phyloP scores from a whole-genome alignment of 2,329 filamentous ascomycete genomes.

The Metarhizium anisopliae region DNA sequence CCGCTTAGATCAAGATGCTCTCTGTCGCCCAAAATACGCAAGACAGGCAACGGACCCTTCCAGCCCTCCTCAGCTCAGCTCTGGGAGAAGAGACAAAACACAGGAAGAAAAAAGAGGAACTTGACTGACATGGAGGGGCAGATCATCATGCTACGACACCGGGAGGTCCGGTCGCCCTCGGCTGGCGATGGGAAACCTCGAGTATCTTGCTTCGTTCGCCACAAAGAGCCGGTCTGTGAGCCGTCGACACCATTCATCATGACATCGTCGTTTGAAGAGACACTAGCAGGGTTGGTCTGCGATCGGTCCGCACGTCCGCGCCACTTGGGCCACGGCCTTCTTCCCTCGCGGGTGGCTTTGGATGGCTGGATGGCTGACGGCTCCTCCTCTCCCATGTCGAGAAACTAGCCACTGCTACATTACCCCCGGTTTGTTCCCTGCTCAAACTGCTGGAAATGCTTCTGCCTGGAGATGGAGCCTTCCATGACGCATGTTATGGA shows the following conservation, averaged over 20 bases:
- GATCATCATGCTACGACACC: background rate
- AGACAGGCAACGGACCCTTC: no score
- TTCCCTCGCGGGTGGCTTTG: no score
- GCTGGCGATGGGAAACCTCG: background rate
- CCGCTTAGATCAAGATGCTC: no score
- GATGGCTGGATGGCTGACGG: background rate
- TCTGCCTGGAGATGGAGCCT: no score
- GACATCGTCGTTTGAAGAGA: background rate
- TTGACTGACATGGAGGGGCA: background rate
- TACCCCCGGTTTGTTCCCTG: no score
- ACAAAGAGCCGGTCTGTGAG: background rate
- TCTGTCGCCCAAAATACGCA: no score
- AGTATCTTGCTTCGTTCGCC: background rate
- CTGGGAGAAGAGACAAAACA: no score
- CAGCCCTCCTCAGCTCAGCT: no score
- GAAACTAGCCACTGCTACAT: no score
- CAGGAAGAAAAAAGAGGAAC: no score
- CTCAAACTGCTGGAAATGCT: no score
- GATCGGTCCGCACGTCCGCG: constrained; percentile 1
- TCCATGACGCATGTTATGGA: no score
- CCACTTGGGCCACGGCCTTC: background rate
- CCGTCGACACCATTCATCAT: background rate
- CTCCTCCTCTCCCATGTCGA: background rate
- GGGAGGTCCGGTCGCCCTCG: background rate
- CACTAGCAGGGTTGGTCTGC: background rate